phyloP scores from a whole-genome alignment of 306 rosid species.

The Acmispon strigosus region DNA sequence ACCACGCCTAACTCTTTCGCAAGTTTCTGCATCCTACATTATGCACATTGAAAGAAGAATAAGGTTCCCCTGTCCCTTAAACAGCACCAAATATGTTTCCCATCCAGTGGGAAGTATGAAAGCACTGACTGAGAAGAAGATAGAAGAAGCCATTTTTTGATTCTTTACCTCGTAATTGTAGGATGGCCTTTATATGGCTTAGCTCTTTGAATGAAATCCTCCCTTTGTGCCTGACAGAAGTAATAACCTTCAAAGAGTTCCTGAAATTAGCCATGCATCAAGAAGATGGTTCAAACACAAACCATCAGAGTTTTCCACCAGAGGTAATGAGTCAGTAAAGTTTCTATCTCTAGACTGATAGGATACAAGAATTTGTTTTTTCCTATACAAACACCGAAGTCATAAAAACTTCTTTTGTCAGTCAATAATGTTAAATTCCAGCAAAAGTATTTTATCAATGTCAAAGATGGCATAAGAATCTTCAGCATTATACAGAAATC shows the following conservation, averaged over 20 bases:
- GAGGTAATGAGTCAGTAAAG: neutral
- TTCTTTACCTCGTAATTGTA: slow-evolving; percentile 67
- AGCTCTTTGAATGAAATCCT: slow-evolving; percentile 74
- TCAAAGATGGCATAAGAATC: neutral
- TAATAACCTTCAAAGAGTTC: slow-evolving; percentile 94
- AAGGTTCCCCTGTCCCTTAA: neutral
- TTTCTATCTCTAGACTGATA: neutral
- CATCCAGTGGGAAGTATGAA: slow-evolving; percentile 1
- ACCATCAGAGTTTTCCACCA: neutral
- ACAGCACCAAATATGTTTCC: neutral
- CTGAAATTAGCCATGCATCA: slow-evolving; percentile 36
- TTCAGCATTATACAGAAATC: neutral
- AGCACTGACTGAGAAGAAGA: slow-evolving; percentile 1
- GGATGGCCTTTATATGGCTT: slow-evolving; percentile 81
- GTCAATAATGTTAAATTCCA: neutral
- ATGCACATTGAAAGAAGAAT: slow-evolving; percentile 21
- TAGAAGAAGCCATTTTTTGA: slow-evolving; percentile 1
- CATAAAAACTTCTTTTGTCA: neutral
- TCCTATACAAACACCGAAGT: neutral
- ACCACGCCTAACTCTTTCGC: slow-evolving; percentile 83
- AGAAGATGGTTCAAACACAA: slow-evolving; percentile 10
- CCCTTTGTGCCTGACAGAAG: slow-evolving; percentile 96
- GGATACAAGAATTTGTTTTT: neutral
- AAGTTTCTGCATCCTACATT: slow-evolving; percentile 77
- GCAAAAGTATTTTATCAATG: neutral